Percentiles rank a stretch among this genome's conserved stretches.
Evolutionary conservation across 805 yeast species (phyloP).

Genomic region (Spathaspora passalidarum): DNA sequence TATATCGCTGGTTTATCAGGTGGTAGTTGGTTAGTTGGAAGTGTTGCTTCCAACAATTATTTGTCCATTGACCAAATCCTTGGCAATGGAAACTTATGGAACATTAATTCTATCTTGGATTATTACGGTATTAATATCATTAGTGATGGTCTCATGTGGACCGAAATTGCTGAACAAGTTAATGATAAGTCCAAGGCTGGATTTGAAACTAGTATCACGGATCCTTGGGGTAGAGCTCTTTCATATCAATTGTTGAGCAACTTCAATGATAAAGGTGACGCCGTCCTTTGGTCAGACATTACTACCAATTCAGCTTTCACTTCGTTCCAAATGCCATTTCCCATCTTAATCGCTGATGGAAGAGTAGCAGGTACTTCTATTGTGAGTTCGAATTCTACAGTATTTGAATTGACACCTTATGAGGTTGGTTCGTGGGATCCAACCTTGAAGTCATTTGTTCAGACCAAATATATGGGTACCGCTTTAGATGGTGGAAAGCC

Average conservation of each 20-base stretch:
- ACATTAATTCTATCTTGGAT: constrained; percentile 64
- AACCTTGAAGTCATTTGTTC: constrained; percentile 59
- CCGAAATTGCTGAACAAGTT: constrained; percentile 54
- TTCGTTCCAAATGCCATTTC: constrained; percentile 37
- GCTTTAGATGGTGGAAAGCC: constrained; percentile 59
- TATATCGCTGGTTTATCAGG: constrained; percentile 75
- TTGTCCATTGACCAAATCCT: constrained; percentile 42
- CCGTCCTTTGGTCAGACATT: constrained; percentile 30
- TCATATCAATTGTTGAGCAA: constrained; percentile 36
- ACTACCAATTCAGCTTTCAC: constrained; percentile 22
- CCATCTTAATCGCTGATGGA: constrained; percentile 37
- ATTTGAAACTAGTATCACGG: constrained; percentile 37
- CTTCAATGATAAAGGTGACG: constrained; percentile 24
- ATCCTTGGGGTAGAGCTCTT: constrained; percentile 44
- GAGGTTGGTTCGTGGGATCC: constrained; percentile 88
- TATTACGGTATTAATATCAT: constrained; percentile 52
- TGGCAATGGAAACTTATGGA: constrained; percentile 30
- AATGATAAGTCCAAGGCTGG: constrained; percentile 39
- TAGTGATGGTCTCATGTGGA: constrained; percentile 6
- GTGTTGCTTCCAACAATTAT: constrained; percentile 61
- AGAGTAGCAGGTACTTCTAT: constrained; percentile 32
- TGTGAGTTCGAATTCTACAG: constrained; percentile 34
- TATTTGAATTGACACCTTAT: constrained; percentile 37
- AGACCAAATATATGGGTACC: constrained; percentile 70
- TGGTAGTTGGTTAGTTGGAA: constrained; percentile 62